Conservation (phyloP, 352 stramenopile species). For the Phytophthora podocarpi region DNA sequence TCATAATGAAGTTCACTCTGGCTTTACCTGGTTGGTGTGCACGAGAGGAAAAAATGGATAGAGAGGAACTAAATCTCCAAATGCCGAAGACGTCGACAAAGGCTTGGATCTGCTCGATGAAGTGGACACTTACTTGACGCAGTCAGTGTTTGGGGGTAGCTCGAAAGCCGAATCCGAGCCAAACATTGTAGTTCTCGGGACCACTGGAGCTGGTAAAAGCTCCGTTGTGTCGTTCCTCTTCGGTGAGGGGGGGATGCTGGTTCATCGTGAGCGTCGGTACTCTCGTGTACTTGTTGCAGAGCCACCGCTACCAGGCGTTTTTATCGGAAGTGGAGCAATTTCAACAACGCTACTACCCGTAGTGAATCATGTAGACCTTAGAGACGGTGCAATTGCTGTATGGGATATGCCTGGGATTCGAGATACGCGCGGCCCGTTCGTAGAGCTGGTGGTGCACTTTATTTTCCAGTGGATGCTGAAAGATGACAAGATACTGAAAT, state of each 20-base stretch:
- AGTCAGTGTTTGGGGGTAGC: not conserved
- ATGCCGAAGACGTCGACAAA: slow-evolving; percentile 8
- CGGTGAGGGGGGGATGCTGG: slow-evolving; percentile 7
- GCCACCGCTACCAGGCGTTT: not conserved
- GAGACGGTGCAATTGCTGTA: not conserved
- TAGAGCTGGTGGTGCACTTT: slow-evolving; percentile 24
- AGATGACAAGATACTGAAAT: slow-evolving; percentile 7
- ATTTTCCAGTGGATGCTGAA: slow-evolving; percentile 27
- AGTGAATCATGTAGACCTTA: not conserved
- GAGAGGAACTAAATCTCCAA: not conserved
- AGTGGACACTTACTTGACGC: slow-evolving; percentile 21
- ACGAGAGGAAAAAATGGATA: slow-evolving; percentile 10
- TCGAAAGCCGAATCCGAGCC: not conserved
- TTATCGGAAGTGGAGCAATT: slow-evolving; percentile 12
- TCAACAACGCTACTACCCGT: slow-evolving; percentile 18
- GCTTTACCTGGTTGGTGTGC: not conserved
- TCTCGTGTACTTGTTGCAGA: slow-evolving; percentile 10
- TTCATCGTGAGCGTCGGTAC: slow-evolving; percentile 12
- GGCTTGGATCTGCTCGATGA: slow-evolving; percentile 10
- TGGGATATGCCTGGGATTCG: slow-evolving; percentile 38
- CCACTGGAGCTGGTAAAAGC: slow-evolving; percentile 21
- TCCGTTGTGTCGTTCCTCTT: slow-evolving; percentile 32
- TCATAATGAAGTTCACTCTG: too few relatives aligned
- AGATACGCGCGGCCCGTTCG: slow-evolving; percentile 26
- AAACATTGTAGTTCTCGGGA: slow-evolving; percentile 24